Percentiles rank a stretch among this genome's conserved stretches.
phyloP scores from a whole-genome alignment of 108 stramenopile species.

The Aurantiochytrium sp. region DNA sequence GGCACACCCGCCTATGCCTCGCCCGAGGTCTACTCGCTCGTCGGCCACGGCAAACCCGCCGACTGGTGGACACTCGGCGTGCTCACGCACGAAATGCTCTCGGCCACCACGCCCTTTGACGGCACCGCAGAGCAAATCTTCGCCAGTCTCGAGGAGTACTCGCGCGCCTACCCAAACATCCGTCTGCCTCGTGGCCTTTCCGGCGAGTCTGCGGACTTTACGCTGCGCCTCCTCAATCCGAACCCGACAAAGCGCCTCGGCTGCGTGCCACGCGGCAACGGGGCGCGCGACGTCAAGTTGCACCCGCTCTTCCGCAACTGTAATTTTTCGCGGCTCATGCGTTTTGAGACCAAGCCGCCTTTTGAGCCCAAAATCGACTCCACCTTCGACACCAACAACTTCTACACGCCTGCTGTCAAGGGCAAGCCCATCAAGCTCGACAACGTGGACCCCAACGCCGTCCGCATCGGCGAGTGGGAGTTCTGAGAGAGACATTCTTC shows the following conservation, averaged over 20 bases:
- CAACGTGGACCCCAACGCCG: background rate
- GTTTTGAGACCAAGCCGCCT: background rate
- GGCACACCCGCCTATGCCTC: constrained; percentile 36
- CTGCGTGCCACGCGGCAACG: background rate
- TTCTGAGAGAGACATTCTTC: too few species aligned
- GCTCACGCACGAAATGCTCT: constrained; percentile 91
- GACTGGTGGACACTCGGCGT: constrained; percentile 97
- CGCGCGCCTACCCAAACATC: background rate
- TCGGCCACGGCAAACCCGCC: constrained; percentile 90
- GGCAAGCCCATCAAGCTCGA: constrained; percentile 17
- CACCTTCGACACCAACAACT: background rate
- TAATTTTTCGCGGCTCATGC: background rate
- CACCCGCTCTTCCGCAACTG: background rate
- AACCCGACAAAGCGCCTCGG: constrained; percentile 36
- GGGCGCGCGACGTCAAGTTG: constrained; percentile 1
- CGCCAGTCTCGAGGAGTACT: background rate
- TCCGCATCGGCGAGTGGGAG: constrained; percentile 16
- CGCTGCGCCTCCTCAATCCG: constrained; percentile 14
- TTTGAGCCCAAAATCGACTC: constrained; percentile 20
- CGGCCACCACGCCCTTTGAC: constrained; percentile 85
- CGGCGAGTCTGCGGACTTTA: background rate
- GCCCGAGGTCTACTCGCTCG: constrained; percentile 69
- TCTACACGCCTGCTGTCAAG: constrained; percentile 2
- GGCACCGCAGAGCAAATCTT: constrained; percentile 2
- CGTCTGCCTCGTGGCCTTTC: background rate